These are phyloP conservation scores for Codiaeum variegatum DNA, from an alignment of 441 rosid species.

Conservation along the genomic window DNA sequence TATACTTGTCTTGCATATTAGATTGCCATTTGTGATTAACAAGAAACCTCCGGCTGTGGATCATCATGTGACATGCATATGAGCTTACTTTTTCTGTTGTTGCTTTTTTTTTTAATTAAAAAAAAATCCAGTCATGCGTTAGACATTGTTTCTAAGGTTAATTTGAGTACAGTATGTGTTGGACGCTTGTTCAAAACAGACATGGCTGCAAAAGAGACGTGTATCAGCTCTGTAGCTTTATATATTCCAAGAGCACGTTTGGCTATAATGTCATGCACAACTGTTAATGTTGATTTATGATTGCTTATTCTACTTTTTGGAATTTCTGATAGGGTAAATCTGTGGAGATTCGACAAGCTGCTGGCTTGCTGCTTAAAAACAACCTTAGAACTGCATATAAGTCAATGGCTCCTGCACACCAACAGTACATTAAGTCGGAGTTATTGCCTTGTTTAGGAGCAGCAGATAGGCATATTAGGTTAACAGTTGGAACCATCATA, in stretches of 20 bases:
- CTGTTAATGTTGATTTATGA: background rate
- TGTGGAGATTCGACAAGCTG: constrained; percentile 92
- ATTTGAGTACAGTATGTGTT: background rate
- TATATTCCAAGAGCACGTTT: background rate
- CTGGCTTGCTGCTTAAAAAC: constrained; percentile 91
- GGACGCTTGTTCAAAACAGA: background rate
- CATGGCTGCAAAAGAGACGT: background rate
- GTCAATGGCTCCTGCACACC: constrained; percentile 56
- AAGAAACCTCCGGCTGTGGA: background rate
- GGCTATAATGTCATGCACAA: background rate
- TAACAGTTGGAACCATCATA: constrained; percentile 86
- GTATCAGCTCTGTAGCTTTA: background rate
- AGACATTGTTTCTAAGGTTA: background rate
- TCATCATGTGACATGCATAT: background rate
- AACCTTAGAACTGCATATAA: constrained; percentile 75
- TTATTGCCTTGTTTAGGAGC: constrained; percentile 90
- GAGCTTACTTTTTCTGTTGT: too few relatives aligned
- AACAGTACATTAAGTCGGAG: constrained; percentile 79
- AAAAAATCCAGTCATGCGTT: background rate
- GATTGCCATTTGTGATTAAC: background rate
- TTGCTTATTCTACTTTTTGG: background rate
- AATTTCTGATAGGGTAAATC: constrained; percentile 64
- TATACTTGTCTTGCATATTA: background rate
- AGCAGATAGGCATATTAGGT: constrained; percentile 75
- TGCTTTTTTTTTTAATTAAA: background rate